These are phyloP conservation scores for Trichomonas gallinae DNA, from an alignment of 208 protist species.

Conservation along the genomic window DNA sequence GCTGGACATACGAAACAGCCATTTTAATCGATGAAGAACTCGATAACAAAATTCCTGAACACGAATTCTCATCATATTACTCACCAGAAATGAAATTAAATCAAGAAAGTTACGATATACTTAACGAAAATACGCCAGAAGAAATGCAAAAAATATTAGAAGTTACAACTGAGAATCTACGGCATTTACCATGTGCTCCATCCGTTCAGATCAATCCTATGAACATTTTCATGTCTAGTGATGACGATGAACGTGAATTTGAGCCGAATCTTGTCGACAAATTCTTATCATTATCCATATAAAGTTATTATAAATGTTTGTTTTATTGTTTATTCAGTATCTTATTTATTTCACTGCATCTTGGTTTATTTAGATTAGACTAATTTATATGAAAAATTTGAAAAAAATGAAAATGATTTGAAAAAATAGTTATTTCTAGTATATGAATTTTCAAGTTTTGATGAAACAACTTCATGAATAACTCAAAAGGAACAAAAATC, in stretches of 20 bases:
- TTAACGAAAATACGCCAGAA: not conserved
- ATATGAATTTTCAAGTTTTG: too few relatives aligned
- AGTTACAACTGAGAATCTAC: not conserved
- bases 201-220: not conserved
- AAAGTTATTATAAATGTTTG: too few relatives aligned
- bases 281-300: not conserved
- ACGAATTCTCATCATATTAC: not conserved
- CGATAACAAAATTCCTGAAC: not conserved
- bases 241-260: not conserved
- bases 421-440: too few relatives aligned
- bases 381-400: too few relatives aligned
- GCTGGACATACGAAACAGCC: conserved; percentile 23
- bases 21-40: not conserved
- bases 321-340: too few relatives aligned
- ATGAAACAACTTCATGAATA: too few relatives aligned
- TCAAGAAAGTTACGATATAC: not conserved
- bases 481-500: too few relatives aligned
- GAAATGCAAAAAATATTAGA: not conserved
- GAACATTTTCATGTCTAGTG: not conserved
- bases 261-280: not conserved
- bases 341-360: too few relatives aligned
- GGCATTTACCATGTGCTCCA: not conserved
- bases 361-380: too few relatives aligned
- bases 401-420: too few relatives aligned
- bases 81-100: conserved; percentile 25